Evolutionary conservation across 495 filamentous ascomycete genomes (phyloP).

Genomic region (Penicillium cataractarum): DNA sequence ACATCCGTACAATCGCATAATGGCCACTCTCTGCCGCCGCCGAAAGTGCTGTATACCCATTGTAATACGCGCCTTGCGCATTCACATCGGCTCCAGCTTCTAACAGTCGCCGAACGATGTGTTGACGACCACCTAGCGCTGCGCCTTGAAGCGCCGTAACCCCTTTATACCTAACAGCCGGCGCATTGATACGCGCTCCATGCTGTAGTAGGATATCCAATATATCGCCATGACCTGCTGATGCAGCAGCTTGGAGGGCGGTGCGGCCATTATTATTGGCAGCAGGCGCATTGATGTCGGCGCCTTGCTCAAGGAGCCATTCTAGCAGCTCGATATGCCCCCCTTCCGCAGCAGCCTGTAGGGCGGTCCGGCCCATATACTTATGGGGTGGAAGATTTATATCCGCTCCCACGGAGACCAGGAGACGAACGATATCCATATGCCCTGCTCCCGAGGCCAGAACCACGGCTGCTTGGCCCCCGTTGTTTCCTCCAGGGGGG

Average conservation of each 20-base stretch:
- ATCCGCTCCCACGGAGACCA: constrained; percentile 15
- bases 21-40: constrained; percentile 16
- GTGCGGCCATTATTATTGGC: constrained; percentile 24
- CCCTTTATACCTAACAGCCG: constrained; percentile 10
- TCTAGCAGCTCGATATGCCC: constrained; percentile 26
- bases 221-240: constrained; percentile 6
- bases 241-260: constrained; percentile 29
- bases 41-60: constrained; percentile 16
- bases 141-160: constrained; percentile 15
- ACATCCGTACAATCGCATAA: constrained; percentile 12
- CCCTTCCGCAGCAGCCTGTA: constrained; percentile 34
- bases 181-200: constrained; percentile 5
- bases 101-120: constrained; percentile 5
- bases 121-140: constrained; percentile 6
- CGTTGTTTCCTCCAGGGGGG: constrained; percentile 12
- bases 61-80: constrained; percentile 10
- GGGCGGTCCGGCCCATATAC: constrained; percentile 20
- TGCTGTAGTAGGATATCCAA: constrained; percentile 9
- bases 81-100: constrained; percentile 15
- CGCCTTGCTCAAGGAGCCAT: constrained; percentile 34
- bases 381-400: constrained; percentile 15
- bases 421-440: constrained; percentile 8
- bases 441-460: constrained; percentile 11
- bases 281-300: constrained; percentile 33
- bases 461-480: constrained; percentile 16